Evolutionary conservation across 345 rosid genomes (phyloP).

Genomic region (Eucalyptus leucophloia): DNA sequence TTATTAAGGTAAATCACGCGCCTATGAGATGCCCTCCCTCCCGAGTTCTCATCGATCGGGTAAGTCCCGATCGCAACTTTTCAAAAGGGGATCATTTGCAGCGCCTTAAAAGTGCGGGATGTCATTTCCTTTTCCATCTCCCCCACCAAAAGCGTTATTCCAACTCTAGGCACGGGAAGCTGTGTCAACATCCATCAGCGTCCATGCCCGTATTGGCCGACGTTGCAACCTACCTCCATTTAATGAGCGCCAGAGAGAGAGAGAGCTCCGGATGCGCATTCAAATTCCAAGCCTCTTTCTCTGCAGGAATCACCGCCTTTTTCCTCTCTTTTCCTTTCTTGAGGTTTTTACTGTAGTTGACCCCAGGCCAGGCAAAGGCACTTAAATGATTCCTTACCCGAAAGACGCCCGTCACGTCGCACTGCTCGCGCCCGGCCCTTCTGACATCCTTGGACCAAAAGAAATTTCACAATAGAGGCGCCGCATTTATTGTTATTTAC

Average conservation of each 20-base stretch:
- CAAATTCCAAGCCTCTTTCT: neutral
- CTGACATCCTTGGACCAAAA: neutral
- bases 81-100: too few relatives aligned
- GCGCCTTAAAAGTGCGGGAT: neutral
- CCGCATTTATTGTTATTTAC: neutral
- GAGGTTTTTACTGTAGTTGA: neutral
- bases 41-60: neutral
- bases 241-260: neutral
- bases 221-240: neutral
- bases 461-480: neutral
- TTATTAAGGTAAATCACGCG: neutral
- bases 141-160: neutral
- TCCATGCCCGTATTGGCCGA: neutral
- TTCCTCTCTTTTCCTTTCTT: neutral
- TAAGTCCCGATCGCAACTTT: neutral
- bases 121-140: neutral
- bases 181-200: neutral
- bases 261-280: neutral
- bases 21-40: neutral
- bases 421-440: neutral
- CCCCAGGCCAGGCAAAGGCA: neutral
- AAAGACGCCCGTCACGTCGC: neutral
- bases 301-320: neutral
- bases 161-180: neutral
- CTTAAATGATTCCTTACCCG: neutral